A percentile compares a stretch with the other conserved stretches of the same genome.
phyloP scores from a whole-genome alignment of 768 basidiomycete species.

The Paxillus involutus region DNA sequence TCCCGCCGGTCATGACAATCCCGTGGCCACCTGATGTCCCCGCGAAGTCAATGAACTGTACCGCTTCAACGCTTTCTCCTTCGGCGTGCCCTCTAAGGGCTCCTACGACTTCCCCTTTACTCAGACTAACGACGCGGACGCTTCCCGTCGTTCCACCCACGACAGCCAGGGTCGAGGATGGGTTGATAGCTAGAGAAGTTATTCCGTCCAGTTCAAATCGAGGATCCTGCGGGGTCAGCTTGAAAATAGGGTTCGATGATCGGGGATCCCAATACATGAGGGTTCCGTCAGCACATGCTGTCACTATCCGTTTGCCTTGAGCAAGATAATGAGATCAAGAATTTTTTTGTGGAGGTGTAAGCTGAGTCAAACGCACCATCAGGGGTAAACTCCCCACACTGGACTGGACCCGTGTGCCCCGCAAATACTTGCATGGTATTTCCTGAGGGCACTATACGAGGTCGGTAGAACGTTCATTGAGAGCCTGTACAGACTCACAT shows the following conservation, averaged over 20 bases:
- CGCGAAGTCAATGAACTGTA: slow-evolving; percentile 79
- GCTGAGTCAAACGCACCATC: slow-evolving; percentile 54
- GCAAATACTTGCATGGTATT: slow-evolving; percentile 96
- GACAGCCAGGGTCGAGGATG: slow-evolving; percentile 85
- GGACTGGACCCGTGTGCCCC: slow-evolving; percentile 81
- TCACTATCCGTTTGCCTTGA: slow-evolving; percentile 83
- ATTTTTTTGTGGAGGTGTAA: neutral
- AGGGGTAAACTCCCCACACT: slow-evolving; percentile 89
- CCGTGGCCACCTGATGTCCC: slow-evolving; percentile 48
- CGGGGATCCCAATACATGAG: slow-evolving; percentile 94
- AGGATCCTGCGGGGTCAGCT: slow-evolving; percentile 66
- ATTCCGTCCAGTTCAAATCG: slow-evolving; percentile 84
- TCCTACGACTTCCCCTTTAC: slow-evolving; percentile 79
- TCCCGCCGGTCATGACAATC: slow-evolving; percentile 82
- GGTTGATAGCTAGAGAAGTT: slow-evolving; percentile 83
- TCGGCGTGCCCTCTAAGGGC: slow-evolving; percentile 82
- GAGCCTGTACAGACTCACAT: slow-evolving; percentile 48
- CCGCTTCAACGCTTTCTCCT: slow-evolving; percentile 85
- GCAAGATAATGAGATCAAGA: slow-evolving; percentile 5
- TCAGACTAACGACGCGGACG: slow-evolving; percentile 84
- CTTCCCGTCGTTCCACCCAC: slow-evolving; percentile 85
- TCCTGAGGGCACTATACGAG: slow-evolving; percentile 80
- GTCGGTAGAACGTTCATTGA: neutral
- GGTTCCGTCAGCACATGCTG: slow-evolving; percentile 78
- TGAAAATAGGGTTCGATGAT: slow-evolving; percentile 74